These are phyloP conservation scores for Aspergillus piperis DNA, from an alignment of 2,329 filamentous ascomycete species.

Conservation along the genomic window DNA sequence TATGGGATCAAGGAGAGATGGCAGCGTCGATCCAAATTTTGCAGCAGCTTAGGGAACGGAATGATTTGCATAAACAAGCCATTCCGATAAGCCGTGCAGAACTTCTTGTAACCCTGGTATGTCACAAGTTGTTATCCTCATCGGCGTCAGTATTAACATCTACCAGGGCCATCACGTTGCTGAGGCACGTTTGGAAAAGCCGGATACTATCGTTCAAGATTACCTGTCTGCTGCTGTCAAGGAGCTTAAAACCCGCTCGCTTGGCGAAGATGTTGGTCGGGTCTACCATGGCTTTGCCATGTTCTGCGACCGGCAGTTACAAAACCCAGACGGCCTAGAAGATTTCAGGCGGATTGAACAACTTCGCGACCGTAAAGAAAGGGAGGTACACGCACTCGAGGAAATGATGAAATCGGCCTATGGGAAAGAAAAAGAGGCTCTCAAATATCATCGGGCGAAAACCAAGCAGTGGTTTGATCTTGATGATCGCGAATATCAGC, in stretches of 20 bases:
- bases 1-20: conserved; percentile 94
- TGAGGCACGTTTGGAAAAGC: conserved; percentile 84
- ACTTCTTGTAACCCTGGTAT: conserved; percentile 76
- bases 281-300: conserved; percentile 94
- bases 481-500: conserved; percentile 81
- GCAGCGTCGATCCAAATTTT: conserved; percentile 86
- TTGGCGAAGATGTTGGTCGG: conserved; percentile 74
- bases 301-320: conserved; percentile 92
- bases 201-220: conserved; percentile 81
- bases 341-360: conserved; percentile 80
- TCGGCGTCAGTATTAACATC: conserved; percentile 9
- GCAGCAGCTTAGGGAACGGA: conserved; percentile 66
- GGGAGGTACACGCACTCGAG: conserved; percentile 75
- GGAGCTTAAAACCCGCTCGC: conserved; percentile 69
- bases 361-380: conserved; percentile 75
- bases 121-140: conserved; percentile 16
- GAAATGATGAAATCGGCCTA: conserved; percentile 55
- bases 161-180: conserved; percentile 77
- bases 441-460: conserved; percentile 65
- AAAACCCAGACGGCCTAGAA: conserved; percentile 80
- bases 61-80: conserved; percentile 66
- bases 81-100: conserved; percentile 74
- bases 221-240: conserved; percentile 84
- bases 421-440: conserved; percentile 56
- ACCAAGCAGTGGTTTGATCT: conserved; percentile 89